Conservation (phyloP, 352 stramenopile species). For the Phytophthora pini region DNA sequence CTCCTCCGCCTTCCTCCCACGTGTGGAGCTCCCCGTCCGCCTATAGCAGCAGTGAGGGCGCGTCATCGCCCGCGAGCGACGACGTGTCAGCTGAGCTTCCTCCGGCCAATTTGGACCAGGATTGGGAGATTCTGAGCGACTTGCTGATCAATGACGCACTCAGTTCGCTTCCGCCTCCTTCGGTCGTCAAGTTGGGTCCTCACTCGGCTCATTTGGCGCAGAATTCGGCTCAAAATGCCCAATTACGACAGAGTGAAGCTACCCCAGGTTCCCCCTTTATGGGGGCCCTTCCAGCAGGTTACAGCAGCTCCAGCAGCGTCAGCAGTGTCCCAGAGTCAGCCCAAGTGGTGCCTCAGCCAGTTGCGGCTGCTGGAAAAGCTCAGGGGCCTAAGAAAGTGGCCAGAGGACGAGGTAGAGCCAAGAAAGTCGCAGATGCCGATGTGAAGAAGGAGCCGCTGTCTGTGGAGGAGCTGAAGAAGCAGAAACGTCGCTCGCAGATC, state of each 20-base stretch:
- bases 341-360: not conserved
- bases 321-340: conserved; percentile 9
- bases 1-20: not conserved
- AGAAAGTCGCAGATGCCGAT: conserved; percentile 2
- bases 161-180: conserved; percentile 7
- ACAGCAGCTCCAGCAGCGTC: conserved; percentile 8
- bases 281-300: conserved; percentile 13
- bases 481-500: conserved; percentile 63
- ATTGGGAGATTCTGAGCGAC: conserved; percentile 71
- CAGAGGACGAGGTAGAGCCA: conserved; percentile 19
- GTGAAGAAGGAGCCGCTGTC: conserved; percentile 36
- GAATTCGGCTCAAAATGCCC: not conserved
- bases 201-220: conserved; percentile 7
- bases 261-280: conserved; percentile 22
- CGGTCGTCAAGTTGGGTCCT: not conserved
- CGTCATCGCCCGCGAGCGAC: conserved; percentile 12
- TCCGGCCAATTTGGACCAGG: conserved; percentile 19
- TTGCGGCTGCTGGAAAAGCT: not conserved
- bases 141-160: conserved; percentile 62
- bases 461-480: conserved; percentile 68
- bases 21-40: conserved; percentile 16
- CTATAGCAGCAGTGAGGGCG: conserved; percentile 24
- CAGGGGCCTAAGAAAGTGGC: conserved; percentile 11
- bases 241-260: conserved; percentile 14
- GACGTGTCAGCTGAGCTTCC: not conserved